Evolutionary conservation across 306 rosid species (phyloP), one percentile per base, ranked within the genome.

Genomic region (Lathyrus sativus): DNA sequence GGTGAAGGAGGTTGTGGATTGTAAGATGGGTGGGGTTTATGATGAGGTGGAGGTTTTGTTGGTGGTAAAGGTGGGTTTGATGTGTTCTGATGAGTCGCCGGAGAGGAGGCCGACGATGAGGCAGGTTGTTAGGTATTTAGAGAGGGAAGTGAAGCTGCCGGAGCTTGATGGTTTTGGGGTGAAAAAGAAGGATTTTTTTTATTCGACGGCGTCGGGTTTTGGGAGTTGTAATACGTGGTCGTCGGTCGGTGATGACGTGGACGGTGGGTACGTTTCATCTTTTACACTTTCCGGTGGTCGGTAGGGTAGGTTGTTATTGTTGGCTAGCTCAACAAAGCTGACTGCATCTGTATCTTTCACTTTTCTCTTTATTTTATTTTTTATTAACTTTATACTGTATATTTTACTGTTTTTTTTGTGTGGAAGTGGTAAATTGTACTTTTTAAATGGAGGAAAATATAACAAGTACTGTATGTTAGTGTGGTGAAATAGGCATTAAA

Each of bases 91-190:
- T 22, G 65, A 82, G 18, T 46, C 35, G 22, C 83, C 84, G 10
- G 64, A 73, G 37, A 56, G 68, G 24, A 80, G 87, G 38, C 92
- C 89, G 0, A 60, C 45, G 0, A 82, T 82, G 81, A 78, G 79
- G 49, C 85, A 82, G 70, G 81, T 80, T 3, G 79, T 87, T 26
- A 72, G 82, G 67, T 87, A 74, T 55, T 78, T 84, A 82, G 85
- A 84, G 11, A 79, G 82, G 0, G 89, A 87, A 74, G 55, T 44
- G 48, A 9, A 19, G 41, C 39, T 78, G 66, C 83, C 87, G 7
- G 83, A 62, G 35, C 1, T 50, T 4, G 49, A 68, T 6, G 78
- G 10, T 6, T 79, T 74, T 53, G 68, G 43, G 13, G 37, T 7
- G 11, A 67, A 51, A 18, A 77, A 77, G 6, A 63, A 13, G 2